Evolutionary conservation across 2,329 filamentous ascomycete genomes (phyloP).

Genomic region (Phialocephala subalpina): DNA sequence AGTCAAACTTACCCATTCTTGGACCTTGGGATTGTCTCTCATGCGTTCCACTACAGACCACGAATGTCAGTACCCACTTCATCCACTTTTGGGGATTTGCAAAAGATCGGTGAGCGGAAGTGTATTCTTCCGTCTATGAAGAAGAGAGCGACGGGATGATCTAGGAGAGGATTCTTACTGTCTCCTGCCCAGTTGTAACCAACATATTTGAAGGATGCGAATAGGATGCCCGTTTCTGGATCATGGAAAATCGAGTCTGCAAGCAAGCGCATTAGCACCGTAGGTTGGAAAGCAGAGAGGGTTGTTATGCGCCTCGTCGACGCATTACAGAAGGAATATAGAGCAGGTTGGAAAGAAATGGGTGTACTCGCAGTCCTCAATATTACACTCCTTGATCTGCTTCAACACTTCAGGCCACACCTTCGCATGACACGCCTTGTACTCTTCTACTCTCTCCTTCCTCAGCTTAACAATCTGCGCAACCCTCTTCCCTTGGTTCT

Average conservation of each 20-base stretch:
- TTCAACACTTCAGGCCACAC: constrained; percentile 82
- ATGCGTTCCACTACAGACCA: constrained; percentile 68
- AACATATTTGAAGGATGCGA: constrained; percentile 82
- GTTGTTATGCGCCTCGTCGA: background rate
- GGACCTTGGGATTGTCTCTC: constrained; percentile 75
- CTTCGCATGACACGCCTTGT: constrained; percentile 76
- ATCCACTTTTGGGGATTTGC: constrained; percentile 1
- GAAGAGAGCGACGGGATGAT: background rate
- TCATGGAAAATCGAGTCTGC: constrained; percentile 79
- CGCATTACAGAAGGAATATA: background rate
- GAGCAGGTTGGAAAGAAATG: background rate
- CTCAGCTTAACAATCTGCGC: constrained; percentile 79
- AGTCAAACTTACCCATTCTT: constrained; percentile 60
- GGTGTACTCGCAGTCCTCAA: constrained; percentile 69
- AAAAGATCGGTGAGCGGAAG: background rate
- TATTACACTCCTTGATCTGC: constrained; percentile 79
- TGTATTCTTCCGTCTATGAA: background rate
- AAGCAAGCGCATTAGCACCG: constrained; percentile 18
- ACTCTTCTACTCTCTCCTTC: constrained; percentile 69
- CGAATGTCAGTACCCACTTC: constrained; percentile 10
- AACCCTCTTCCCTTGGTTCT: constrained; percentile 61
- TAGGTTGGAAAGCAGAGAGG: background rate
- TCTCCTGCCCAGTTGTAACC: constrained; percentile 76
- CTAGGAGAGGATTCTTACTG: constrained; percentile 46
- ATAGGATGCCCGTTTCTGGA: constrained; percentile 67